phyloP scores from a whole-genome alignment of 805 yeast species.

The Saccharomycopsis babjevae region DNA sequence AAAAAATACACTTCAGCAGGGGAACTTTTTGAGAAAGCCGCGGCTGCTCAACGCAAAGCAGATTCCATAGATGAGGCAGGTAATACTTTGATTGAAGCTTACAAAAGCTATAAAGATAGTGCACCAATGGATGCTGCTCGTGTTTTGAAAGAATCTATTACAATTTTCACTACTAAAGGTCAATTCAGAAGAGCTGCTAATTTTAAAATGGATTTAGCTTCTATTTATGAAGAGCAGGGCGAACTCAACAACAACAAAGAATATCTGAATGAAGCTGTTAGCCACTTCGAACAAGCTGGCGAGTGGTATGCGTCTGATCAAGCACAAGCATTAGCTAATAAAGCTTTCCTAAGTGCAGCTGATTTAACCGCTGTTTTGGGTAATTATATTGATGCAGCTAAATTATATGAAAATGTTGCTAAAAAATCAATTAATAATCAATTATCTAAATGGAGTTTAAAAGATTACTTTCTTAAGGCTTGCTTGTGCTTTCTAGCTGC shows the following conservation, averaged over 20 bases:
- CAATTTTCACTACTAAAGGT: conserved; percentile 78
- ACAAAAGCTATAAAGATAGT: conserved; percentile 68
- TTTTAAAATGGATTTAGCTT: conserved; percentile 84
- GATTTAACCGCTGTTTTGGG: conserved; percentile 73
- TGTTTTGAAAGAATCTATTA: conserved; percentile 66
- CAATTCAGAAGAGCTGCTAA: conserved; percentile 94
- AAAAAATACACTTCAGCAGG: conserved; percentile 74
- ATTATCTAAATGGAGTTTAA: conserved; percentile 80
- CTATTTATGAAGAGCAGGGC: conserved; percentile 53
- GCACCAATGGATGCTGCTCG: conserved; percentile 71
- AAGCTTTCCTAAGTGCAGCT: conserved; percentile 82
- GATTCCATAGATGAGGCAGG: conserved; percentile 86
- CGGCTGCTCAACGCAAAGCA: conserved; percentile 64
- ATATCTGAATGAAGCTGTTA: conserved; percentile 59
- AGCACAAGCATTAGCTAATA: conserved; percentile 82
- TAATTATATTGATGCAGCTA: conserved; percentile 67
- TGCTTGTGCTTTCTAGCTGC: conserved; percentile 75
- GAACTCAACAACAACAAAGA: conserved; percentile 35
- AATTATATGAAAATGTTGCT: conserved; percentile 68
- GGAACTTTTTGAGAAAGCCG: conserved; percentile 74
- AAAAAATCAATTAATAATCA: conserved; percentile 63
- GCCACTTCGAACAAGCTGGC: conserved; percentile 83
- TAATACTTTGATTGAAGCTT: conserved; percentile 81
- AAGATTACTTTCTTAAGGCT: conserved; percentile 82
- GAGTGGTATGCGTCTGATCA: conserved; percentile 94